A percentile compares a stretch with the other conserved stretches of the same genome.
Evolutionary conservation across 345 rosid species (phyloP).

Genomic region (Eucalyptus regnans): DNA sequence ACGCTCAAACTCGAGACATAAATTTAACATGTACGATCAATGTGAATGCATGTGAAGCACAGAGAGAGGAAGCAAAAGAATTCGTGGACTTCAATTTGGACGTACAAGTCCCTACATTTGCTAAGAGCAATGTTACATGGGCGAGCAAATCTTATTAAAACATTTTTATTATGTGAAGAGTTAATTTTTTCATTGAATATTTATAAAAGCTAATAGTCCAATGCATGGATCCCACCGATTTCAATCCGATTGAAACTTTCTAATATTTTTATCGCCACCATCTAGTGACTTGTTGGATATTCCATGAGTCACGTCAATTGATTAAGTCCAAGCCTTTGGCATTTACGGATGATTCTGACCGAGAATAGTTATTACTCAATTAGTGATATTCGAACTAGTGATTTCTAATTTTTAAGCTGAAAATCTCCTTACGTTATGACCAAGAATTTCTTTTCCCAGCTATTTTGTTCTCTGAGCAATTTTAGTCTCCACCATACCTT

Average conservation of each 20-base stretch:
- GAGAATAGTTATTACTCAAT: background rate
- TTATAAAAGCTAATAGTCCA: background rate
- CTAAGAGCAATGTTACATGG: background rate
- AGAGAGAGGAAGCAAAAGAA: background rate
- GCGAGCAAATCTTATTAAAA: background rate
- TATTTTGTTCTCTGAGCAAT: background rate
- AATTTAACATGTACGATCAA: background rate
- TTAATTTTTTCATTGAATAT: background rate
- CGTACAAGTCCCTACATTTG: background rate
- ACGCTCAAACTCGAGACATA: no score
- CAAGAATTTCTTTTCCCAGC: background rate
- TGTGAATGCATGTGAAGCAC: background rate
- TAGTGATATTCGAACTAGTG: background rate
- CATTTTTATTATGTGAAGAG: background rate
- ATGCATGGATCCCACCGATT: background rate
- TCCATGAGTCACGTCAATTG: background rate
- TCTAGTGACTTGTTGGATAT: background rate
- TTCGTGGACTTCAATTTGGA: background rate
- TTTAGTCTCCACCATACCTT: background rate
- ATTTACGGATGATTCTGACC: background rate
- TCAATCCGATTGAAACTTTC: background rate
- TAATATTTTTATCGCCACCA: background rate
- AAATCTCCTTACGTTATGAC: background rate
- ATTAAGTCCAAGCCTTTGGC: background rate
- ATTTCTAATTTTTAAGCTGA: background rate